A percentile compares a stretch with the other conserved stretches of the same genome.
phyloP scores from a whole-genome alignment of 768 basidiomycete genomes.

The Tylopilus sp. region DNA sequence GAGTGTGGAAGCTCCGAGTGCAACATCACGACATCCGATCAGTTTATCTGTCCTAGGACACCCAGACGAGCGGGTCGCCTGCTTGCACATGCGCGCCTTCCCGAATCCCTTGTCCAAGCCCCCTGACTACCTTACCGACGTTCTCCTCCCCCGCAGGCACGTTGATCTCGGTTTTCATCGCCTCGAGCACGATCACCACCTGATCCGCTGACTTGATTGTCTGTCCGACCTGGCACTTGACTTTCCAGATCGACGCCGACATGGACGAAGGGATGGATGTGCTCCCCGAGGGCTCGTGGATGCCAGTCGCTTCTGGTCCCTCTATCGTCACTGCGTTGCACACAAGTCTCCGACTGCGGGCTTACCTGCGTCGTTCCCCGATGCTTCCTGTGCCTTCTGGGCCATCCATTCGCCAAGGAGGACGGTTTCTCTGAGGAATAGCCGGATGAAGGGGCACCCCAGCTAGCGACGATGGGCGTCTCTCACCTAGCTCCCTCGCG shows the following conservation, averaged over 20 bases:
- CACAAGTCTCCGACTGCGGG: neutral
- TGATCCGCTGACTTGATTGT: conserved; percentile 39
- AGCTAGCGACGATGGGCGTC: neutral
- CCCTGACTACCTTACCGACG: conserved; percentile 41
- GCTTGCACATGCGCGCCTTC: conserved; percentile 45
- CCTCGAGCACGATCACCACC: conserved; percentile 51
- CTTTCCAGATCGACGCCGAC: conserved; percentile 49
- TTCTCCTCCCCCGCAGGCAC: conserved; percentile 43
- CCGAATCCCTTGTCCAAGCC: conserved; percentile 38
- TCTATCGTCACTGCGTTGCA: neutral
- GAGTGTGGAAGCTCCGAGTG: too few relatives aligned
- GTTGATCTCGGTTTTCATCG: conserved; percentile 65
- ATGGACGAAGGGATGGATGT: conserved; percentile 33
- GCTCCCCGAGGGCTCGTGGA: conserved; percentile 1
- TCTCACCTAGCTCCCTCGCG: conserved; percentile 41
- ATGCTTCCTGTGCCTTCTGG: conserved; percentile 19
- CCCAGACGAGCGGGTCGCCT: conserved; percentile 43
- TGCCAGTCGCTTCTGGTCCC: neutral
- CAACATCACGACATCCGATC: neutral
- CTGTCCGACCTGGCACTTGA: conserved; percentile 43
- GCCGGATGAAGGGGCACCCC: neutral
- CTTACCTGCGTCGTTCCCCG: conserved; percentile 3
- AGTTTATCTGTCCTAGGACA: conserved; percentile 5
- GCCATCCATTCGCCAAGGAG: conserved; percentile 44
- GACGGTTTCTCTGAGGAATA: conserved; percentile 35